Percentiles rank a stretch among this genome's conserved stretches.
phyloP scores from a whole-genome alignment of 2,329 filamentous ascomycete species.

The Cryphonectria parasitica region DNA sequence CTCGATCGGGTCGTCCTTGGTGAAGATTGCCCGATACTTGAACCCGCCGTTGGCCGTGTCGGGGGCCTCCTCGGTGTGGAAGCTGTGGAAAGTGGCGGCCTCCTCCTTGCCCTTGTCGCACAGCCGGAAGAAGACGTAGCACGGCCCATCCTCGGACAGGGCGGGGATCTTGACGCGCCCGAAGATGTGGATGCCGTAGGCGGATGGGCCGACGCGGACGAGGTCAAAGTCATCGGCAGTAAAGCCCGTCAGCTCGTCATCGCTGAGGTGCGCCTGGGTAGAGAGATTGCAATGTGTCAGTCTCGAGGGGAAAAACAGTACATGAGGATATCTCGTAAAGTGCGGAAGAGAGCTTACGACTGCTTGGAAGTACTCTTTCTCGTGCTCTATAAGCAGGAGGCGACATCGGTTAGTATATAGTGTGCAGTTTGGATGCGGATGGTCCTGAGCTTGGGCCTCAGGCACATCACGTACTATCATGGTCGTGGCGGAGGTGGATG shows the following conservation, averaged over 20 bases:
- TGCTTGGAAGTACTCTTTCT: constrained; percentile 58
- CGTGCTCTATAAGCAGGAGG: constrained; percentile 48
- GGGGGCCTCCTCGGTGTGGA: constrained; percentile 52
- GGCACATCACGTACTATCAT: constrained; percentile 44
- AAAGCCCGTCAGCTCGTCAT: constrained; percentile 44
- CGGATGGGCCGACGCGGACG: constrained; percentile 50
- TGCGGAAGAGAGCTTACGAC: constrained; percentile 39
- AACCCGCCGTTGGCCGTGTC: constrained; percentile 45
- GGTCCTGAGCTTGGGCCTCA: background rate
- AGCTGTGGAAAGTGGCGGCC: constrained; percentile 48
- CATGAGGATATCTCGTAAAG: background rate
- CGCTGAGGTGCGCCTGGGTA: constrained; percentile 39
- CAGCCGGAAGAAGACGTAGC: constrained; percentile 53
- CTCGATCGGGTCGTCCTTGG: constrained; percentile 50
- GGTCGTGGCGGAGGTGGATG: constrained; percentile 52
- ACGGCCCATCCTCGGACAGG: constrained; percentile 41
- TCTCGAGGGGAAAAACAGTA: background rate
- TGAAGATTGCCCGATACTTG: constrained; percentile 51
- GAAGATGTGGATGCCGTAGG: constrained; percentile 54
- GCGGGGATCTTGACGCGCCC: constrained; percentile 54
- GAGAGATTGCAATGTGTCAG: background rate
- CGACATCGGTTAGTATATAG: constrained; percentile 15
- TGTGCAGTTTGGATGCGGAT: background rate
- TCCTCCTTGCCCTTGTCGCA: constrained; percentile 47
- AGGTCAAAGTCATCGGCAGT: constrained; percentile 45